These are phyloP conservation scores for Prillingera fragicola DNA, from an alignment of 1,284 basidiomycete species.

Conservation along the genomic window DNA sequence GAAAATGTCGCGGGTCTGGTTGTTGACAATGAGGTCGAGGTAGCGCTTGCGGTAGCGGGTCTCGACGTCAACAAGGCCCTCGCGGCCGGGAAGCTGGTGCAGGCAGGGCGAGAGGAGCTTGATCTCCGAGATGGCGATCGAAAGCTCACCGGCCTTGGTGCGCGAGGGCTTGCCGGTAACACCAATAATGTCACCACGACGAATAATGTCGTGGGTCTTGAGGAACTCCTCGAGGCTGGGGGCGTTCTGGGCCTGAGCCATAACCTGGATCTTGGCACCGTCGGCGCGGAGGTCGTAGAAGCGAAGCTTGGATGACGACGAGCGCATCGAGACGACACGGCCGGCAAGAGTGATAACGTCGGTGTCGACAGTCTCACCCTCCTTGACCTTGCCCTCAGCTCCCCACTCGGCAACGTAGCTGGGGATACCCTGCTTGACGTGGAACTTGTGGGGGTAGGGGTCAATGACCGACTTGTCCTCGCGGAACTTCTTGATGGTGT, in stretches of 20 bases:
- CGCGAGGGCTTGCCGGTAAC: slow-evolving; percentile 83
- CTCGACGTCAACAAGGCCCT: slow-evolving; percentile 91
- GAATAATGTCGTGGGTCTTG: slow-evolving; percentile 76
- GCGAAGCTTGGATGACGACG: slow-evolving; percentile 73
- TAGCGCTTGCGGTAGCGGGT: slow-evolving; percentile 98
- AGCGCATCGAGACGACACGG: slow-evolving; percentile 83
- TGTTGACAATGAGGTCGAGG: slow-evolving; percentile 95
- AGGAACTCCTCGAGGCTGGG: slow-evolving; percentile 60
- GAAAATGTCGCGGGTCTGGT: slow-evolving; percentile 84
- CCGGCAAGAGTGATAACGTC: slow-evolving; percentile 65
- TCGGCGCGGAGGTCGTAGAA: slow-evolving; percentile 96
- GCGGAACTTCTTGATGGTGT: slow-evolving; percentile 80
- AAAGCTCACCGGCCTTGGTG: slow-evolving; percentile 94
- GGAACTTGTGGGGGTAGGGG: slow-evolving; percentile 99
- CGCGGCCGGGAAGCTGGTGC: slow-evolving; percentile 81
- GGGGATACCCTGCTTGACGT: slow-evolving; percentile 75
- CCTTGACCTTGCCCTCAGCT: slow-evolving; percentile 60
- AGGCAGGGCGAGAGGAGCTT: slow-evolving; percentile 90
- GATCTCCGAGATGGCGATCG: slow-evolving; percentile 76
- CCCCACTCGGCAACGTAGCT: slow-evolving; percentile 74
- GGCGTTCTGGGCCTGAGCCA: slow-evolving; percentile 84
- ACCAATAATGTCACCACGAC: slow-evolving; percentile 92
- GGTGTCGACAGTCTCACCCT: slow-evolving; percentile 29
- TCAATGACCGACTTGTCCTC: slow-evolving; percentile 79
- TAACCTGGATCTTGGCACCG: slow-evolving; percentile 89